These are phyloP conservation scores for Aspergillus terreus DNA, from an alignment of 2,329 filamentous ascomycete genomes.

Conservation along the genomic window DNA sequence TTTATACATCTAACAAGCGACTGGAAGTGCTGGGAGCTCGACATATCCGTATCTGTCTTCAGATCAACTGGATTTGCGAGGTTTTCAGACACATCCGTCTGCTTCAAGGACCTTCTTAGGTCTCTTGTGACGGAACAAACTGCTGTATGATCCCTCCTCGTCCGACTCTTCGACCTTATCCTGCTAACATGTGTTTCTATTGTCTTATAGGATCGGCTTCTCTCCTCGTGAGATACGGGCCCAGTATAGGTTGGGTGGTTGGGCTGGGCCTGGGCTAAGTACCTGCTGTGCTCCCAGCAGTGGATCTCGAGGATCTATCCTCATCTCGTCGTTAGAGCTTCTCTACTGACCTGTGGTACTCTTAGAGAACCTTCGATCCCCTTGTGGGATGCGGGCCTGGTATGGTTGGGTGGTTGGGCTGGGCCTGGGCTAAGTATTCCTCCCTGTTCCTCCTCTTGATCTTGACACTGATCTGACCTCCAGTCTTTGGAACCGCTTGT, in stretches of 20 bases:
- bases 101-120: background rate
- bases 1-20: background rate
- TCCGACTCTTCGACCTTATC: background rate
- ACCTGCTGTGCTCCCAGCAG: too few relatives aligned
- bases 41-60: background rate
- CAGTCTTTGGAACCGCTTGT: background rate
- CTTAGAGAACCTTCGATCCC: too few relatives aligned
- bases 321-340: too few relatives aligned
- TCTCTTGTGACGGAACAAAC: background rate
- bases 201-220: background rate
- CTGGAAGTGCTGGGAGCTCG: background rate
- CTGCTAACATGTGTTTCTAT: background rate
- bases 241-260: constrained; percentile 2
- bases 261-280: constrained; percentile 4
- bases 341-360: too few relatives aligned
- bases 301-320: too few relatives aligned
- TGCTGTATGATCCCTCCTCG: background rate
- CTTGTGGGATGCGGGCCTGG: too few relatives aligned
- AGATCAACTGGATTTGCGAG: background rate
- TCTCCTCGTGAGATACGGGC: background rate
- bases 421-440: background rate
- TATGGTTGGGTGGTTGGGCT: constrained; percentile 4
- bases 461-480: background rate
- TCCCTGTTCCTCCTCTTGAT: background rate
- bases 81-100: background rate